Conservation (phyloP, 257 asterid genomes). For the Paulownia fortunei region DNA sequence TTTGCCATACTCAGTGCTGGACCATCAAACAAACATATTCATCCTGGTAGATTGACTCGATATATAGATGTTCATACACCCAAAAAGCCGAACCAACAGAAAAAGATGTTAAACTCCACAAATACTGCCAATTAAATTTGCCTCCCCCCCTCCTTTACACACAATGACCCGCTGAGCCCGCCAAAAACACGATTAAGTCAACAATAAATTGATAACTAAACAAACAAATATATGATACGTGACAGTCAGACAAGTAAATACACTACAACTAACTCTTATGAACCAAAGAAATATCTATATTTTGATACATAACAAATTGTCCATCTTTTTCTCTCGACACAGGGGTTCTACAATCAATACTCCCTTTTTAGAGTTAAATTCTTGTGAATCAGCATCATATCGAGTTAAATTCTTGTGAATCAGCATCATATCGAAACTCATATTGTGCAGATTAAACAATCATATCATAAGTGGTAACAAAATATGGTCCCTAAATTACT, state of each 20-base stretch:
- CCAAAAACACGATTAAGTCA: background rate
- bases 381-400: background rate
- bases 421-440: background rate
- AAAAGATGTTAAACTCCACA: background rate
- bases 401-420: background rate
- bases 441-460: background rate
- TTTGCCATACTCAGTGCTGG: background rate
- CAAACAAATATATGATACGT: background rate
- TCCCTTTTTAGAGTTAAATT: background rate
- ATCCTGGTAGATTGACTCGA: background rate
- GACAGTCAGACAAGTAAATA: background rate
- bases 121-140: background rate
- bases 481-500: background rate
- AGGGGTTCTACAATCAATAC: background rate
- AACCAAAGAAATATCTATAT: constrained; percentile 6
- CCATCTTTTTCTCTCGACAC: background rate
- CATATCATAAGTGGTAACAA: constrained; percentile 1
- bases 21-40: background rate
- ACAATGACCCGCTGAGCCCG: background rate
- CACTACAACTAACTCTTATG: background rate
- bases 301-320: background rate
- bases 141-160: background rate
- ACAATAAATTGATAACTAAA: background rate
- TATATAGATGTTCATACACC: background rate
- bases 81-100: background rate